These are phyloP conservation scores for Starmerella davenportii DNA, from an alignment of 805 yeast species.

Conservation along the genomic window DNA sequence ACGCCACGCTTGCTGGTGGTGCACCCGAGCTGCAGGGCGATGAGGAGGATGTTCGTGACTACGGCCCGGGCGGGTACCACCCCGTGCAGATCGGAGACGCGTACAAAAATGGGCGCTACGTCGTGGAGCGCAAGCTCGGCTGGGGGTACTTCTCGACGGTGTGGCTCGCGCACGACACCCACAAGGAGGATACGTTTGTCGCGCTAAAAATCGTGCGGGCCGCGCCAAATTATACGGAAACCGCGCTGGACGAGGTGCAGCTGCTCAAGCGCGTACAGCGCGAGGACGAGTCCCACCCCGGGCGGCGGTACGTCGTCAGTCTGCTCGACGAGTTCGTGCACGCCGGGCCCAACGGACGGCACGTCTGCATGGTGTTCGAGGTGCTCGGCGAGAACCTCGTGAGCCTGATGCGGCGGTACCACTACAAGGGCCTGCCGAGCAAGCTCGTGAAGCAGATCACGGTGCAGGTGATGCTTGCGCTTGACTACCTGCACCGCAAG, in stretches of 20 bases:
- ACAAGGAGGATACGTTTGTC: conserved; percentile 47
- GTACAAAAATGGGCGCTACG: conserved; percentile 58
- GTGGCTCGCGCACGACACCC: conserved; percentile 63
- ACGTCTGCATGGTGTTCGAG: conserved; percentile 93
- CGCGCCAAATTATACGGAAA: conserved; percentile 78
- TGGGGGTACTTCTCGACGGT: conserved; percentile 99
- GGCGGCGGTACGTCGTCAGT: conserved; percentile 64
- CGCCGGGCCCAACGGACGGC: conserved; percentile 78
- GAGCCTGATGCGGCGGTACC: conserved; percentile 61
- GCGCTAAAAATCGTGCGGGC: conserved; percentile 89
- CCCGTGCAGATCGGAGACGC: conserved; percentile 80
- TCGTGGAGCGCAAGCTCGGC: conserved; percentile 74
- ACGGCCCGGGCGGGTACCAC: conserved; percentile 86
- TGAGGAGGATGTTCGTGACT: conserved; percentile 77
- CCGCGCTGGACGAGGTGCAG: conserved; percentile 86
- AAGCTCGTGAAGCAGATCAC: conserved; percentile 65
- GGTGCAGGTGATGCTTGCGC: conserved; percentile 53
- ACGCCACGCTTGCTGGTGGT: neutral
- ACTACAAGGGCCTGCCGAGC: conserved; percentile 63
- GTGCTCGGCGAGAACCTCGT: conserved; percentile 86
- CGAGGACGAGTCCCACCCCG: conserved; percentile 53
- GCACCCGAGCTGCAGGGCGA: conserved; percentile 22
- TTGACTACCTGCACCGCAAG: conserved; percentile 53
- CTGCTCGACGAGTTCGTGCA: conserved; percentile 73
- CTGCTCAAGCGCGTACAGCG: conserved; percentile 45